Percentiles rank a stretch among this genome's conserved stretches.
These are phyloP conservation scores for Trichoderma simmonsii DNA, from an alignment of 2,329 filamentous ascomycete species.

Conservation along the genomic window DNA sequence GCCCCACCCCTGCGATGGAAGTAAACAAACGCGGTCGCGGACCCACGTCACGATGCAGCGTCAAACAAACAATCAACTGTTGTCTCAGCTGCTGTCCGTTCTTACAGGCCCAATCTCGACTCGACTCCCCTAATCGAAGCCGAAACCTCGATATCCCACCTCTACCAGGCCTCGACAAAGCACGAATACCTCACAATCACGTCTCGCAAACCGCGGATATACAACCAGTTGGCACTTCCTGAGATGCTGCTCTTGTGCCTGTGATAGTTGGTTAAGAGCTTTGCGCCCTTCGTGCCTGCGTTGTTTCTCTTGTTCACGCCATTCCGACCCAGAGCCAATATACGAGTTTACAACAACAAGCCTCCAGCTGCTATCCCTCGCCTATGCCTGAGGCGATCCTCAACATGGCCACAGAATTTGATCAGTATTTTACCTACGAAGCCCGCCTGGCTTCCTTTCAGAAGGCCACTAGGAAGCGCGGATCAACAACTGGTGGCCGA, in stretches of 20 bases:
- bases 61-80: conserved; percentile 7
- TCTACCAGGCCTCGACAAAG: not conserved
- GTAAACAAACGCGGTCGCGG: conserved; percentile 35
- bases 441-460: conserved; percentile 81
- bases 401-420: conserved; percentile 23
- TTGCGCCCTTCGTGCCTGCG: conserved; percentile 9
- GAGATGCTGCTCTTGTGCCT: conserved; percentile 7
- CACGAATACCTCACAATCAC: not conserved
- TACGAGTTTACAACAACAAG: not conserved
- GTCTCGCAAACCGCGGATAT: not conserved
- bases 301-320: not conserved
- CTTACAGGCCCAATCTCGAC: not conserved
- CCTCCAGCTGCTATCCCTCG: not conserved
- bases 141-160: not conserved
- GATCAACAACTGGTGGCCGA: conserved; percentile 57
- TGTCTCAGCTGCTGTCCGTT: not conserved
- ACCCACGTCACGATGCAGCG: conserved; percentile 2
- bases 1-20: conserved; percentile 19
- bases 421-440: conserved; percentile 61
- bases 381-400: conserved; percentile 1
- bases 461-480: conserved; percentile 62
- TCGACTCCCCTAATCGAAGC: not conserved
- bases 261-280: conserved; percentile 5
- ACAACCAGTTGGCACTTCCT: not conserved
- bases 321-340: not conserved